Evolutionary conservation across 1,284 basidiomycete genomes (phyloP).

Genomic region (Ganoderma resinaceum): DNA sequence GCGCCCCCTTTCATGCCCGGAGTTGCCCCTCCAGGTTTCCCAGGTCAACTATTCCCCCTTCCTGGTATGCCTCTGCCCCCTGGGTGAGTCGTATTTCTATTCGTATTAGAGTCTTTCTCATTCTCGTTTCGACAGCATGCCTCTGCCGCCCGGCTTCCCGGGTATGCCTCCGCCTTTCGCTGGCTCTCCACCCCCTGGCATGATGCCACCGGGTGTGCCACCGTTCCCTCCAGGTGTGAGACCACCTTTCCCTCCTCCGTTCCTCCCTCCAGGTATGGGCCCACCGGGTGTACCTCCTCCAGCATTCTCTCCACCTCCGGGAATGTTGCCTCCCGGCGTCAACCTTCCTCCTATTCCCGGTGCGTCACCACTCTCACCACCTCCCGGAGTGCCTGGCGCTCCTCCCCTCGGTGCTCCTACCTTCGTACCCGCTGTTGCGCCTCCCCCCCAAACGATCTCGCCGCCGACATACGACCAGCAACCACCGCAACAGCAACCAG

Average conservation of each 20-base stretch:
- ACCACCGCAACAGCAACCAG: constrained; percentile 20
- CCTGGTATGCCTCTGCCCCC: constrained; percentile 46
- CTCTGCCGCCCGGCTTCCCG: constrained; percentile 38
- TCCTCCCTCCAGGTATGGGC: constrained; percentile 38
- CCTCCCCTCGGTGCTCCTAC: constrained; percentile 17
- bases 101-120: not conserved
- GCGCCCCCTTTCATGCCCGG: constrained; percentile 47
- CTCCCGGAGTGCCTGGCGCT: constrained; percentile 17
- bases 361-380: constrained; percentile 30
- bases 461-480: constrained; percentile 5
- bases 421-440: constrained; percentile 14
- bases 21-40: constrained; percentile 49
- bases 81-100: constrained; percentile 46
- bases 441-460: constrained; percentile 4
- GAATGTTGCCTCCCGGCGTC: constrained; percentile 26
- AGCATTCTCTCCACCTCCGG: constrained; percentile 33
- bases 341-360: constrained; percentile 31
- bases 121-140: constrained; percentile 13
- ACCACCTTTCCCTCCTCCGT: constrained; percentile 45
- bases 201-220: constrained; percentile 42
- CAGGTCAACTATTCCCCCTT: constrained; percentile 45
- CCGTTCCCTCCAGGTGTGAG: constrained; percentile 51
- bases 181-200: constrained; percentile 44
- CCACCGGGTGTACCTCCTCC: constrained; percentile 33
- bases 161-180: constrained; percentile 43